Percentiles rank a stretch among this genome's conserved stretches.
Evolutionary conservation across 495 filamentous ascomycete genomes (phyloP).

Genomic region (Melanomma pulvis-pyrius): DNA sequence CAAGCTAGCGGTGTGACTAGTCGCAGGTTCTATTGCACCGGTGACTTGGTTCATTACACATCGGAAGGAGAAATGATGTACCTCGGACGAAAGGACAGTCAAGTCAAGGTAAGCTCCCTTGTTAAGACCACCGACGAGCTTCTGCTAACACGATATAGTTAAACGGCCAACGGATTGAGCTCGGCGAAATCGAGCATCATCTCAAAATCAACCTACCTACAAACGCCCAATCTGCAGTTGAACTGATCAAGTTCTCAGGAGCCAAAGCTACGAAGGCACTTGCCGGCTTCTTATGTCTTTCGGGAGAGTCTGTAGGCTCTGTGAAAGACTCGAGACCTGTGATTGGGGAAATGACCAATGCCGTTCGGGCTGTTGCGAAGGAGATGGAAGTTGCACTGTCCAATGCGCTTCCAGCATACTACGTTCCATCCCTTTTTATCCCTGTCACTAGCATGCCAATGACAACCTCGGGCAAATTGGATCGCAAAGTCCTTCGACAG

Average conservation of each 20-base stretch:
- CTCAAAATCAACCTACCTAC: constrained; percentile 28
- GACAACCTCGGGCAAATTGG: constrained; percentile 31
- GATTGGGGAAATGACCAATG: constrained; percentile 13
- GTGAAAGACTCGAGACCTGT: background rate
- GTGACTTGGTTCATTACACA: constrained; percentile 38
- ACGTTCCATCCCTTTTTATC: constrained; percentile 32
- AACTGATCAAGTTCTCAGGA: constrained; percentile 21
- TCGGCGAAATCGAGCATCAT: constrained; percentile 42
- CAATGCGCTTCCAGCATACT: constrained; percentile 26
- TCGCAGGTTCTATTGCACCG: constrained; percentile 40
- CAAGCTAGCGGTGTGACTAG: constrained; percentile 1
- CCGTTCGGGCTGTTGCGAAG: constrained; percentile 6
- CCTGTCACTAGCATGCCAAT: constrained; percentile 32
- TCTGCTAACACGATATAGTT: constrained; percentile 6
- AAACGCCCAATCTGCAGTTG: constrained; percentile 24
- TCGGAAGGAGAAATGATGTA: constrained; percentile 36
- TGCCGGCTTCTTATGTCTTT: constrained; percentile 28
- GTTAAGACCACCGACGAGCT: background rate
- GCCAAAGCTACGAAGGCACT: constrained; percentile 15
- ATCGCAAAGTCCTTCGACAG: constrained; percentile 26
- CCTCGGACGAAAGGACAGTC: constrained; percentile 40
- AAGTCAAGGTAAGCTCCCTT: constrained; percentile 36
- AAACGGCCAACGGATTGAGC: constrained; percentile 41
- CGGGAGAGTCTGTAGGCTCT: background rate
- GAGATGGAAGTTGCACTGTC: constrained; percentile 15